phyloP scores from a whole-genome alignment of 805 yeast species.

The Pichia sporocuriosa region DNA sequence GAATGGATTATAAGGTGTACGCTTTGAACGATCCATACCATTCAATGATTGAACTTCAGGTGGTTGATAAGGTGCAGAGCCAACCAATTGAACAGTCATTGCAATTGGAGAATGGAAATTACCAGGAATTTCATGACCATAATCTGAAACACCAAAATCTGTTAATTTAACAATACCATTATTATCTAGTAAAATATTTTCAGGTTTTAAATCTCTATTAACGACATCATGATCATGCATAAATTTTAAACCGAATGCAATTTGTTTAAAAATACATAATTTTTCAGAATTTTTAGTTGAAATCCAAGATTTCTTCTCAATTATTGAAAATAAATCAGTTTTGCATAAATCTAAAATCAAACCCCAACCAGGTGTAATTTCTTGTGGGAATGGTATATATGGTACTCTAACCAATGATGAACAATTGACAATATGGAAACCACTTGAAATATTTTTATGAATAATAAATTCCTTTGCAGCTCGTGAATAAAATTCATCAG shows the following conservation, averaged over 20 bases:
- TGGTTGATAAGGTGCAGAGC: slow-evolving; percentile 79
- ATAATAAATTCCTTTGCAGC: slow-evolving; percentile 66
- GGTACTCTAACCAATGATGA: slow-evolving; percentile 52
- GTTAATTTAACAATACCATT: slow-evolving; percentile 65
- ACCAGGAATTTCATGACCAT: slow-evolving; percentile 52
- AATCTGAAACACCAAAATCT: slow-evolving; percentile 86
- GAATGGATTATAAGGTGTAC: slow-evolving; percentile 57
- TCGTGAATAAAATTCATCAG: slow-evolving; percentile 65
- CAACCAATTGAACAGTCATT: slow-evolving; percentile 49
- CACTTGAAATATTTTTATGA: slow-evolving; percentile 46
- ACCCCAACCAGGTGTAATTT: slow-evolving; percentile 72
- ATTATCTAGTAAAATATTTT: slow-evolving; percentile 67
- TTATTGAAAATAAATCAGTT: slow-evolving; percentile 52
- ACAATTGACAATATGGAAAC: slow-evolving; percentile 60
- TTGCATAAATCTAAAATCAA: slow-evolving; percentile 60
- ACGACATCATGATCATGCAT: slow-evolving; percentile 77
- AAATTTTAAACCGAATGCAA: slow-evolving; percentile 55
- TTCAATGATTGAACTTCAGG: slow-evolving; percentile 64
- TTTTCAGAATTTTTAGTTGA: slow-evolving; percentile 44
- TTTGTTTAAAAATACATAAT: slow-evolving; percentile 68
- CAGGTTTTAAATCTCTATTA: slow-evolving; percentile 93
- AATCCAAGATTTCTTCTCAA: slow-evolving; percentile 58
- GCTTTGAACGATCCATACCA: slow-evolving; percentile 37
- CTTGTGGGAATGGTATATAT: slow-evolving; percentile 46
- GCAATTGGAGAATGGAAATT: slow-evolving; percentile 42